Base-by-base conservation (phyloP, 305 asterid species). In the Striga hermonthica region DNA sequence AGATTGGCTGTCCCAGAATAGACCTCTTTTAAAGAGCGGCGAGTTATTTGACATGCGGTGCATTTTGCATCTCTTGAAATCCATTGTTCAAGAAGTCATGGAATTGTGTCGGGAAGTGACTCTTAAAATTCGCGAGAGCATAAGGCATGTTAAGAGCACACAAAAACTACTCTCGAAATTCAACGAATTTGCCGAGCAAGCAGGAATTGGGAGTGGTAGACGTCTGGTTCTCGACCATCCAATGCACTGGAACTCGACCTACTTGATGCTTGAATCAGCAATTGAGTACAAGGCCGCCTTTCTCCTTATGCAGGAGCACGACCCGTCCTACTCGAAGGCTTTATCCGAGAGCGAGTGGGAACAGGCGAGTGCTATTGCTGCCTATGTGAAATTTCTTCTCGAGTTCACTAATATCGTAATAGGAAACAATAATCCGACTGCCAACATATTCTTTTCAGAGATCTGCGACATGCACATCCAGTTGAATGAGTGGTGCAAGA, bases 271-370 rank as follows among this genome's bases (percentile, higher is more conserved):
- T 69, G 91, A 83, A 73, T 83, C 93, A 37, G 96, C 95, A 61
- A 36, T 84, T 54, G 87, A 83, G 57, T 82, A 81, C 78, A 84
- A 72, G 74, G 82, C 75, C 43, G 97, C 91, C 57, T 83, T 91
- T 71, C 75, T 73, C 72, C 74, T 77, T 47, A 68, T 89, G 69
- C 86, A 72, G 64, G 95, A 79, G 77, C 83, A 83, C 2, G 96
- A 91, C 70, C 76, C 89, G 22, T 68, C 95, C 72, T 84, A 81
- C 81, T 72, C 80, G n/a, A 75, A 56, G 62, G 71, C 77, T 74
- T 69, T 89, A 64, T 84, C 98, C 12, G 97, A 87, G 57, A 64
- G 68, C 3, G 97, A 89, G 79, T 92, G 98, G 98, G 95, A 85
- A 68, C 73, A 79, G 82, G 84, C 78, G 37, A 70, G 60, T 78